phyloP scores from a whole-genome alignment of 768 basidiomycete species.

The Phylloporus sp. region DNA sequence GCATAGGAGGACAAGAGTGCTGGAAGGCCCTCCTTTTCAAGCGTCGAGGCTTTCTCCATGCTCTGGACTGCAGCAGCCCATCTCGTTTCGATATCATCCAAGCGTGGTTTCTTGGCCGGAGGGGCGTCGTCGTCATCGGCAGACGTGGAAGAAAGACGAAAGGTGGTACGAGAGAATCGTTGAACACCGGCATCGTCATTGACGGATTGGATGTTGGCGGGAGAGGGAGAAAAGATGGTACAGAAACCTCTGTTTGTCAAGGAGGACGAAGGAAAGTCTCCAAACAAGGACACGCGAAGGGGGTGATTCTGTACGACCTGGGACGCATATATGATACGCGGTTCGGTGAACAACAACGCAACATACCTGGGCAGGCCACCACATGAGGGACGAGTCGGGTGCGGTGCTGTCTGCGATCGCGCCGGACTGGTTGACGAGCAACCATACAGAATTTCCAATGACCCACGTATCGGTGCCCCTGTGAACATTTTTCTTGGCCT shows the following conservation, averaged over 20 bases:
- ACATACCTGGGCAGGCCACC: constrained; percentile 72
- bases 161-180: constrained; percentile 43
- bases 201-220: constrained; percentile 40
- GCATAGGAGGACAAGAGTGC: constrained; percentile 33
- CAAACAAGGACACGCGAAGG: constrained; percentile 29
- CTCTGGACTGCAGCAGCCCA: constrained; percentile 48
- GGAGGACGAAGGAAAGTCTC: constrained; percentile 26
- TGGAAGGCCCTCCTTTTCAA: constrained; percentile 47
- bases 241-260: constrained; percentile 22
- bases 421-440: constrained; percentile 42
- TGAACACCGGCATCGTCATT: constrained; percentile 29
- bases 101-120: constrained; percentile 44
- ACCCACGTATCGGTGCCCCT: constrained; percentile 12
- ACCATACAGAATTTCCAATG: constrained; percentile 46
- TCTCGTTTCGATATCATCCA: constrained; percentile 30
- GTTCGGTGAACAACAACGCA: neutral
- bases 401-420: constrained; percentile 29
- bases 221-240: constrained; percentile 31
- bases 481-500: constrained; percentile 1
- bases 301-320: constrained; percentile 26
- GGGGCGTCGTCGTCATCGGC: constrained; percentile 24
- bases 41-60: constrained; percentile 40
- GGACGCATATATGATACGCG: constrained; percentile 5
- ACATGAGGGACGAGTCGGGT: constrained; percentile 32
- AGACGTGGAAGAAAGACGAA: constrained; percentile 13